Percentiles rank a stretch among this genome's conserved stretches.
These are phyloP conservation scores for Trichoderma sp. DNA, from an alignment of 2,329 filamentous ascomycete genomes.

Conservation along the genomic window DNA sequence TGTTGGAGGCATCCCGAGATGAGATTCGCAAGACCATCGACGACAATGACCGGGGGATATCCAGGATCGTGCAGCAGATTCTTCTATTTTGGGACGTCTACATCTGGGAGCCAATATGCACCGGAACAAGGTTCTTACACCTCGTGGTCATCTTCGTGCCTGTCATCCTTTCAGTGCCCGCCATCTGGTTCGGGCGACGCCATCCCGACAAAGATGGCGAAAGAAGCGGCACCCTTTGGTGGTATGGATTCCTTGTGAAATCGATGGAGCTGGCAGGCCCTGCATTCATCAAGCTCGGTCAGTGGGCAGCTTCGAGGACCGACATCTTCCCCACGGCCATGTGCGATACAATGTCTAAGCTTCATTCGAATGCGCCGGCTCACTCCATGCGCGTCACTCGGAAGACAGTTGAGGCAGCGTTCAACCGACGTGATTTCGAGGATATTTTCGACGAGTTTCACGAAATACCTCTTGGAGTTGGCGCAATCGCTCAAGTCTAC, in stretches of 20 bases:
- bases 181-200: slow-evolving; percentile 72
- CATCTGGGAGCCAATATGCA: slow-evolving; percentile 83
- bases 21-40: slow-evolving; percentile 72
- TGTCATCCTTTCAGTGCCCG: slow-evolving; percentile 75
- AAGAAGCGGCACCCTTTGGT: slow-evolving; percentile 81
- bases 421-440: slow-evolving; percentile 74
- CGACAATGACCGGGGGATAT: slow-evolving; percentile 58
- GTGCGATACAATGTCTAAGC: slow-evolving; percentile 88
- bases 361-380: slow-evolving; percentile 91
- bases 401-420: slow-evolving; percentile 74
- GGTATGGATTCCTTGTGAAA: slow-evolving; percentile 84
- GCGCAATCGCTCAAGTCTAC: slow-evolving; percentile 97
- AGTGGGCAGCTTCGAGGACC: slow-evolving; percentile 95
- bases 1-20: slow-evolving; percentile 76
- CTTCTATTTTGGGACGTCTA: slow-evolving; percentile 68
- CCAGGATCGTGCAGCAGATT: slow-evolving; percentile 55
- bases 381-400: slow-evolving; percentile 82
- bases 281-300: slow-evolving; percentile 97
- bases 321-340: slow-evolving; percentile 95
- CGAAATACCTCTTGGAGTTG: slow-evolving; percentile 83
- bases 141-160: slow-evolving; percentile 87
- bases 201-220: slow-evolving; percentile 67
- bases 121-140: slow-evolving; percentile 82
- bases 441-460: slow-evolving; percentile 97
- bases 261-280: slow-evolving; percentile 92